These are phyloP conservation scores for Limtongia smithiae DNA, from an alignment of 805 yeast species.

Conservation along the genomic window DNA sequence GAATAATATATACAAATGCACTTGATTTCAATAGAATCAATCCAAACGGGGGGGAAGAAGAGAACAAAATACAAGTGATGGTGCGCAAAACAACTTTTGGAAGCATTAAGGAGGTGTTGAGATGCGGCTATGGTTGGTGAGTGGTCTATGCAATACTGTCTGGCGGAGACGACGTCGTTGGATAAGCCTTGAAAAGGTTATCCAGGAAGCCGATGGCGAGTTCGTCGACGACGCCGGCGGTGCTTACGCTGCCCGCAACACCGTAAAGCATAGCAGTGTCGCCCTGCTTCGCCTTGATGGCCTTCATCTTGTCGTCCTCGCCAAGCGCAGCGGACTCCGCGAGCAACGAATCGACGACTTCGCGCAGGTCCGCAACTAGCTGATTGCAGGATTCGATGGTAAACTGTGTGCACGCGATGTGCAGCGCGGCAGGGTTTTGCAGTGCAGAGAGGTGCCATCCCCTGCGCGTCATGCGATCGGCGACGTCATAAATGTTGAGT, in stretches of 20 bases:
- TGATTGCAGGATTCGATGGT: constrained; percentile 58
- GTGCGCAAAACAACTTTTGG: too few relatives aligned
- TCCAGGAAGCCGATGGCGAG: constrained; percentile 80
- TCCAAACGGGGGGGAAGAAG: too few relatives aligned
- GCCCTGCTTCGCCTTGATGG: constrained; percentile 30
- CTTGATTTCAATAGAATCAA: too few relatives aligned
- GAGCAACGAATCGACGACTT: not conserved
- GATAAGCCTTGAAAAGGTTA: constrained; percentile 60
- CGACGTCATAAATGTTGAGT: constrained; percentile 70
- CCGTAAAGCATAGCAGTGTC: constrained; percentile 89
- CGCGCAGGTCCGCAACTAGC: constrained; percentile 45
- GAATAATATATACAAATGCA: too few relatives aligned
- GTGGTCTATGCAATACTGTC: too few relatives aligned
- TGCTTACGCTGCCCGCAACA: constrained; percentile 85
- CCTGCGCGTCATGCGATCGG: constrained; percentile 58
- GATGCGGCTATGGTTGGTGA: too few relatives aligned
- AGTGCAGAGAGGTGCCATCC: constrained; percentile 91
- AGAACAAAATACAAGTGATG: too few relatives aligned
- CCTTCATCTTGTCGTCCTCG: constrained; percentile 1
- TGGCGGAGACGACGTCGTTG: too few relatives aligned
- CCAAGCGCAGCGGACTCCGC: not conserved
- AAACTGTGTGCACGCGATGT: constrained; percentile 78
- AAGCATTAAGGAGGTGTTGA: too few relatives aligned
- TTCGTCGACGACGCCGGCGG: constrained; percentile 78
- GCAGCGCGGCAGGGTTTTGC: constrained; percentile 88